Evolutionary conservation across 306 rosid genomes (phyloP), one percentile per base, ranked within the genome.

Genomic region (Aeschynomene evenia): DNA sequence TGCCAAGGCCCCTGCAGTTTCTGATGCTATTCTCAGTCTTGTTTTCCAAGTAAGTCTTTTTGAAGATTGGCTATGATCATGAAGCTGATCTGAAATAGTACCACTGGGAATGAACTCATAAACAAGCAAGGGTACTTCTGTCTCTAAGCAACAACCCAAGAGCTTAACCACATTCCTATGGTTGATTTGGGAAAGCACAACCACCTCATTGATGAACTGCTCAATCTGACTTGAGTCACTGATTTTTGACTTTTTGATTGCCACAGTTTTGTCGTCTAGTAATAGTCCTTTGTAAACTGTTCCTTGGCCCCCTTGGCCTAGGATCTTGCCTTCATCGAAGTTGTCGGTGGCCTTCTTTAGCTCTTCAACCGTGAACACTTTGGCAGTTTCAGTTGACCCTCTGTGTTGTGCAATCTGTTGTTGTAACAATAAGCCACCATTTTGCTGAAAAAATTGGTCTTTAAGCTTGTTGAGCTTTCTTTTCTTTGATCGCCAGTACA

Each of bases 231-330:
- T 60, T 5, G 70, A 62, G 28, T 78, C 83, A 7, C 45, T 40
- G 3, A 81, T 12, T 56, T 78, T 86, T n/a, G 83, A 81, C 66
- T 80, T 86, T 68, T 86, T 83, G 23, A 86, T 81, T 9, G 91
- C 91, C 3, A 82, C 76, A 0, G 15, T 48, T 36, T 5, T 53
- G 2, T 53, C 54, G 2, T 73, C 70, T 3, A 15, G 23, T 29
- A 85, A 46, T 5, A 74, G 13, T 49, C 85, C 89, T 58, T 31
- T 82, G 40, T 82, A 82, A 11, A 80, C 85, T 0, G 78, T 85
- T 18, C 85, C 87, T 5, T 23, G 76, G 0, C 87, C 87, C 2
- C 87, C 90, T 34, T 62, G 69, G 0, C 90, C 85, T 3, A 82
- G 7, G 10, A 85, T 34, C 24, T 33, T 49, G 4, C 10, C 33